phyloP scores from a whole-genome alignment of 2,329 filamentous ascomycete species.

The Colletotrichum sp. region DNA sequence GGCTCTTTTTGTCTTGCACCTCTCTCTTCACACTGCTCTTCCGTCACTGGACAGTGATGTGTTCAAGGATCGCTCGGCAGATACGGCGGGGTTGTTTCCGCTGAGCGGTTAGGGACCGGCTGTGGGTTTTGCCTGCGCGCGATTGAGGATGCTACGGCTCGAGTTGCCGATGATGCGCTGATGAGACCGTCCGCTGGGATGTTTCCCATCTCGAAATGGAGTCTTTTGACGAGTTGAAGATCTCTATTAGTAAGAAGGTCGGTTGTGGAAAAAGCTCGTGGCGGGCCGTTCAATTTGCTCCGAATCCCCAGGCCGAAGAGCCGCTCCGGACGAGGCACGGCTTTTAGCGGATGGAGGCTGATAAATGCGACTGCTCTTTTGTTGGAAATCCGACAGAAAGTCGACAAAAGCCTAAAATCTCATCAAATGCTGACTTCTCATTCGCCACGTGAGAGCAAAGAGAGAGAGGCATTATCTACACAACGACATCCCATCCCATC shows the following conservation, averaged over 20 bases:
- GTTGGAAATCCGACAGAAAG: background rate
- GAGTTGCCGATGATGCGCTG: background rate
- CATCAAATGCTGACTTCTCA: background rate
- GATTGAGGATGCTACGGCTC: background rate
- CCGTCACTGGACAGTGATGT: background rate
- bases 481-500: background rate
- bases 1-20: background rate
- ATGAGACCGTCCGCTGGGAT: background rate
- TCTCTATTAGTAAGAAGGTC: background rate
- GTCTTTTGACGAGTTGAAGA: background rate
- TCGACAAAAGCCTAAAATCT: background rate
- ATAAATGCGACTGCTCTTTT: background rate
- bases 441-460: constrained; percentile 8
- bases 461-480: background rate
- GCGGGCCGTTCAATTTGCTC: background rate
- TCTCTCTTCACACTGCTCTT: background rate
- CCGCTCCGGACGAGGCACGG: constrained; percentile 2
- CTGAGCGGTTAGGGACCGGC: background rate
- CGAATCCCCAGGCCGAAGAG: background rate
- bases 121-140: background rate
- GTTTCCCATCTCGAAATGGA: background rate
- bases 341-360: constrained; percentile 9
- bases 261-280: background rate
- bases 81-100: constrained; percentile 8
- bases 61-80: background rate